Evolutionary conservation across 1,284 basidiomycete species (phyloP).

Genomic region (Ceratobasidium sp.): DNA sequence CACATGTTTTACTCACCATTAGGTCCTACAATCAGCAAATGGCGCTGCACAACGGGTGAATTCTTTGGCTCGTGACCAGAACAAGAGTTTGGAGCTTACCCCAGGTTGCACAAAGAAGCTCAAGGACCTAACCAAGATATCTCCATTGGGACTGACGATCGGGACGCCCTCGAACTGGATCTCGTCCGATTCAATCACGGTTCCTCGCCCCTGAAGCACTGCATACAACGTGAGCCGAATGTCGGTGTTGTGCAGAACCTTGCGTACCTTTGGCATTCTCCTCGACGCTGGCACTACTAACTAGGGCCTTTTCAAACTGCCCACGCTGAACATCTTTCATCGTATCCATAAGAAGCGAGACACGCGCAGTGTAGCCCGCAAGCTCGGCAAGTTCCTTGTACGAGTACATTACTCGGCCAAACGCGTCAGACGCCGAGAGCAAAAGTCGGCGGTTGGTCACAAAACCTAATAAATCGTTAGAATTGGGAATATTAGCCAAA

Average conservation of each 20-base stretch:
- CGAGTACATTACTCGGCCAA: slow-evolving; percentile 83
- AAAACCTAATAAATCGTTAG: slow-evolving; percentile 63
- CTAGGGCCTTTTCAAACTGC: slow-evolving; percentile 87
- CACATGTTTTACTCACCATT: slow-evolving; percentile 64
- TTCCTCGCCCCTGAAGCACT: slow-evolving; percentile 84
- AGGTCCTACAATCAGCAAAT: slow-evolving; percentile 89
- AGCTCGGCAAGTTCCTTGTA: slow-evolving; percentile 97
- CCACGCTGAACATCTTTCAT: slow-evolving; percentile 88
- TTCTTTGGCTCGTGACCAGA: slow-evolving; percentile 1
- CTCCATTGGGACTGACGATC: slow-evolving; percentile 95
- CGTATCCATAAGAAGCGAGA: slow-evolving; percentile 87
- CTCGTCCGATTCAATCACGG: slow-evolving; percentile 77
- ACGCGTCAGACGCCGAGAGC: slow-evolving; percentile 65
- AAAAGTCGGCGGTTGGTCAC: slow-evolving; percentile 93
- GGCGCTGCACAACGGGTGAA: slow-evolving; percentile 61
- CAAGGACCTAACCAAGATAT: slow-evolving; percentile 82
- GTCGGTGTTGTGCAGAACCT: background rate
- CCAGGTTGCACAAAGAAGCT: slow-evolving; percentile 91
- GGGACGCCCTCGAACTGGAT: slow-evolving; percentile 94
- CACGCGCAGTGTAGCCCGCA: slow-evolving; percentile 93
- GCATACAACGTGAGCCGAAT: slow-evolving; percentile 19
- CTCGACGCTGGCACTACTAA: slow-evolving; percentile 75
- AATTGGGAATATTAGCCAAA: background rate
- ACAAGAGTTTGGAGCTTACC: slow-evolving; percentile 57
- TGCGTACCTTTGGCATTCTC: slow-evolving; percentile 79